Percentiles rank a stretch among this genome's conserved stretches.
Conservation (phyloP, 306 rosid genomes). For the Gynostemma pentaphyllum region DNA sequence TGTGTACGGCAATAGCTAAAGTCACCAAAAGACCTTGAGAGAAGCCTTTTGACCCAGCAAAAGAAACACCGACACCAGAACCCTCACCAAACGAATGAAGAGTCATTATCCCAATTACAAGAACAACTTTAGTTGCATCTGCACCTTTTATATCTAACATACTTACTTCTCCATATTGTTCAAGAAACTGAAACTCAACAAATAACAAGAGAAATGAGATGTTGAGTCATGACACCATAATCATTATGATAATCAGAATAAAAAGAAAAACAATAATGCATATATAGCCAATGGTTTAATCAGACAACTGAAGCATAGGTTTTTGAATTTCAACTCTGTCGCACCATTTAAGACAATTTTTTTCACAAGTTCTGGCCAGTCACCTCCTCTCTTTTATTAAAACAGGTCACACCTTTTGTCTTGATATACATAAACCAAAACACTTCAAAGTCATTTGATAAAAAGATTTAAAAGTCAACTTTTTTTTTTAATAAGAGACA, state of each 20-base stretch:
- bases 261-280: neutral
- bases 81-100: constrained; percentile 99
- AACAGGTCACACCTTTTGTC: neutral
- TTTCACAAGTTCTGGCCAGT: neutral
- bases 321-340: neutral
- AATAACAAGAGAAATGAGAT: constrained; percentile 1
- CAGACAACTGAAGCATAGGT: neutral
- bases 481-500: too few species aligned
- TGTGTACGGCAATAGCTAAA: constrained; percentile 96
- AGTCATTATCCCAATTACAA: constrained; percentile 95
- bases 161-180: constrained; percentile 96
- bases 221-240: neutral
- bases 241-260: neutral
- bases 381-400: neutral
- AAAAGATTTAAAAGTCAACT: too few species aligned
- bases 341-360: neutral
- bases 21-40: constrained; percentile 95
- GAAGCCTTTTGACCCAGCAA: constrained; percentile 96
- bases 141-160: constrained; percentile 99
- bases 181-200: constrained; percentile 71
- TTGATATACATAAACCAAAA: neutral
- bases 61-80: constrained; percentile 98
- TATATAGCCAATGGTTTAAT: neutral
- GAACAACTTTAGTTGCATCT: constrained; percentile 89
- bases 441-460: too few species aligned